phyloP scores from a whole-genome alignment of 1,139 yeast genomes.

The Yamadazyma friedrichii region DNA sequence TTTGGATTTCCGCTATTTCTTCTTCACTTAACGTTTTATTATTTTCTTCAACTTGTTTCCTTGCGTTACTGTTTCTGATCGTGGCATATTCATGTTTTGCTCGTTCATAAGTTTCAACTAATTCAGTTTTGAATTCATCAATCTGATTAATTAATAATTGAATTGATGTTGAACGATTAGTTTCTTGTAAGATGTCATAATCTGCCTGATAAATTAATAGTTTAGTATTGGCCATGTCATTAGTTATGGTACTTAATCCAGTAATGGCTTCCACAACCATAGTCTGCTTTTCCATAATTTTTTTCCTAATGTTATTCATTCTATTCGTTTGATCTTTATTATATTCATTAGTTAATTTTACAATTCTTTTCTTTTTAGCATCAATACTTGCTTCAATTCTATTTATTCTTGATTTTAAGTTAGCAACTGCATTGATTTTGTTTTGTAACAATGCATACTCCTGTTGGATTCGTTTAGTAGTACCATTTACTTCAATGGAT shows the following conservation, averaged over 20 bases:
- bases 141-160: constrained; percentile 33
- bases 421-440: constrained; percentile 19
- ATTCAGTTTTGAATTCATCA: constrained; percentile 27
- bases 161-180: constrained; percentile 34
- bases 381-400: constrained; percentile 5
- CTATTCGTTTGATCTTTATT: constrained; percentile 8
- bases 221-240: constrained; percentile 1
- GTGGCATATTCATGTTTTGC: constrained; percentile 44
- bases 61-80: constrained; percentile 45
- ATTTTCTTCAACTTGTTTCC: constrained; percentile 38
- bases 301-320: constrained; percentile 6
- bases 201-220: constrained; percentile 11
- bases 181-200: constrained; percentile 26
- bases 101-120: constrained; percentile 30
- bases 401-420: not conserved
- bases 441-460: constrained; percentile 15
- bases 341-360: constrained; percentile 6
- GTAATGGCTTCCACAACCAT: not conserved
- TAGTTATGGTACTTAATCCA: not conserved
- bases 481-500: not conserved
- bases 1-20: constrained; percentile 40
- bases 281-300: constrained; percentile 3
- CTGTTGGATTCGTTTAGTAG: not conserved
- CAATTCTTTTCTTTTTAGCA: constrained; percentile 11
- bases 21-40: constrained; percentile 42